Base-by-base conservation (phyloP, 176 grass and related monocot genomes). In the Rhynchospora breviuscula region DNA sequence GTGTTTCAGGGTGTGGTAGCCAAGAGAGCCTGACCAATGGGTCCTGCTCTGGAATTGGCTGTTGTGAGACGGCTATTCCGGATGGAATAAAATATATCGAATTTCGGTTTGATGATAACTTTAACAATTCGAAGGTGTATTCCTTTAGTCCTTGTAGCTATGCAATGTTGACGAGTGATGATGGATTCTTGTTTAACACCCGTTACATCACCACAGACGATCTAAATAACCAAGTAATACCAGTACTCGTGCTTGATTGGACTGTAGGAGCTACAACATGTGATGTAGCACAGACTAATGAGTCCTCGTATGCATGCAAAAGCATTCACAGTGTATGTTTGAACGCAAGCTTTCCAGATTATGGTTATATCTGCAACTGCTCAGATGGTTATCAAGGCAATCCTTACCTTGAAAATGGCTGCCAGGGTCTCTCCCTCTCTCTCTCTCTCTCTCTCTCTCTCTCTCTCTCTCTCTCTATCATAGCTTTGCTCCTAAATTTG, bases 21-120 rank as follows among this genome's bases (percentile, higher is more conserved):
- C 0, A 17, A 1, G 0, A 10, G 17, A 86, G 59, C 26, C 2
- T 79, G 8, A 35, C 1, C 6, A 63, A 86, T 21, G 84, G 74
- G 0, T 17, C 46, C 0, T 86, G 84, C 74, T 47, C 72, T 15
- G 84, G 84, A 62, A 86, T 86, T 6, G 84, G 83, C 29, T 85
- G 70, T 43, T 85, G 83, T 46, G 26, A 85, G 69, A 85, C 71
- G 0, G 13, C 69, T 11, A 86, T 86, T 15, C 72, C 84, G 0
- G 68, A 57, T 10, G 74, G 74, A 0, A 22, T 78, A 0, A 1
- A 69, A 0, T 56, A 80, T 19, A 79, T 79, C 18, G 6, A 43
- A 4, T 54, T 80, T 2, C 0, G 6, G 1, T 86, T 86, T 45
- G 74, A 86, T 13, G 0, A 0, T 0, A 45, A 54, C 40, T 89